Evolutionary conservation across 2,329 filamentous ascomycete species (phyloP), one percentile per base, ranked within the genome.

Genomic region (Lasiodiplodia hormozganensis): DNA sequence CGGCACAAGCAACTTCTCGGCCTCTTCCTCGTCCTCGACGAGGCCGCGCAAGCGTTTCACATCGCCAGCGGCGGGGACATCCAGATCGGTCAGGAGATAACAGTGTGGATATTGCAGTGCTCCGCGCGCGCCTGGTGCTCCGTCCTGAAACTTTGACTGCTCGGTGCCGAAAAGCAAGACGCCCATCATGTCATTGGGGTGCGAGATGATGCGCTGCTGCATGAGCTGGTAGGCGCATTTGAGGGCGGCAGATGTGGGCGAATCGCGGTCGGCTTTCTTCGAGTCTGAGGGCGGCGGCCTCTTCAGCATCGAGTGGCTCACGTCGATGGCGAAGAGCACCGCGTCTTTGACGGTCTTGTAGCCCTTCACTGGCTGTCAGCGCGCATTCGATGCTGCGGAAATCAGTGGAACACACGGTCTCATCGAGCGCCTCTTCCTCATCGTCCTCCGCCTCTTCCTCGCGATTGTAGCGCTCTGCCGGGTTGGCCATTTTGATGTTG

Each of bases 121-220:
- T 67, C 84, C 85, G 8, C 85, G 83, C 36, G 81, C 82, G 57
- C 83, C 84, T 68, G 86, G 88, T 69, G 88, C 86, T 54, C 90
- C 89, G 18, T 89, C 88, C 56, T 90, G 88, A 71, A 94, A 94
- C 73, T 90, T 94, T 49, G 93, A 92, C 80, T 92, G 88, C 75
- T 96, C 85, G 0, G 96, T 99, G 10, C 94, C 94, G 77, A 96
- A 99, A 0, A 99, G 85, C 47, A 99, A 79, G 31, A 99, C 91
- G 2, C 95, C 94, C 87, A 99, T 97, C 92, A 97, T 96, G 70
- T 99, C 96, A 76, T 91, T 94, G 1, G 96, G 96, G 70, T 94
- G 95, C 3, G 95, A 95, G 74, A 99, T 98, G 79, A 99, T 98
- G 74, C 96, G 93, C 82, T 98, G 95, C 81, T 98, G 93, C 93